Evolutionary conservation across 805 yeast species (phyloP).

Genomic region (Yarrowia osloensis): DNA sequence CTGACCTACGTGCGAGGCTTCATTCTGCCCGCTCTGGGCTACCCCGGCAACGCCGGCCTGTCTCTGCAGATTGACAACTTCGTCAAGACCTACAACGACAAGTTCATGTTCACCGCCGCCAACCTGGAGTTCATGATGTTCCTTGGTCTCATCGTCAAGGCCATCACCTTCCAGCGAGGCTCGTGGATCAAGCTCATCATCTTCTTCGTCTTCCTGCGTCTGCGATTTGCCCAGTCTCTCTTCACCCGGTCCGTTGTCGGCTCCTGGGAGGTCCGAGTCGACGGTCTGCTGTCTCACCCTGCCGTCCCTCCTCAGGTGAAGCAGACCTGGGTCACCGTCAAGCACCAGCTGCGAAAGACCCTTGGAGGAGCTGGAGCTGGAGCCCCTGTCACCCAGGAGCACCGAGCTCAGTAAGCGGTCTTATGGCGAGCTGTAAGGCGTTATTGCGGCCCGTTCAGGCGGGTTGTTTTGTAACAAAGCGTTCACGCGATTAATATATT

Average conservation of each 20-base stretch:
- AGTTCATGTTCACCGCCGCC: slow-evolving; percentile 62
- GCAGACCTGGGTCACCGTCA: slow-evolving; percentile 53
- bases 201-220: slow-evolving; percentile 63
- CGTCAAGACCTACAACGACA: slow-evolving; percentile 57
- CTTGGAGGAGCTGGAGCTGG: slow-evolving; percentile 30
- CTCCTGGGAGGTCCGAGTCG: slow-evolving; percentile 65
- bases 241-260: slow-evolving; percentile 71
- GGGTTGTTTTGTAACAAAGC: not conserved
- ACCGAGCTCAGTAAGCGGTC: slow-evolving; percentile 16
- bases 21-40: slow-evolving; percentile 63
- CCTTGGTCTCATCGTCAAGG: slow-evolving; percentile 42
- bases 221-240: slow-evolving; percentile 73
- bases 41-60: slow-evolving; percentile 40
- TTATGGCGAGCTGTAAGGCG: not conserved
- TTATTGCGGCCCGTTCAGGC: not conserved
- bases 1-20: slow-evolving; percentile 67
- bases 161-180: slow-evolving; percentile 60
- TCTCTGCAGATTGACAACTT: slow-evolving; percentile 47
- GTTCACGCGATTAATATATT: not conserved
- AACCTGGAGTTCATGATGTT: slow-evolving; percentile 53
- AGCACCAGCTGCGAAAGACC: slow-evolving; percentile 39
- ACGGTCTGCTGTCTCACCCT: slow-evolving; percentile 58
- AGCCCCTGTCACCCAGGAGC: slow-evolving; percentile 31
- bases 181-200: slow-evolving; percentile 58
- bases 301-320: slow-evolving; percentile 54